These are phyloP conservation scores for Scedosporium boydii DNA, from an alignment of 2,329 filamentous ascomycete species.

Conservation along the genomic window DNA sequence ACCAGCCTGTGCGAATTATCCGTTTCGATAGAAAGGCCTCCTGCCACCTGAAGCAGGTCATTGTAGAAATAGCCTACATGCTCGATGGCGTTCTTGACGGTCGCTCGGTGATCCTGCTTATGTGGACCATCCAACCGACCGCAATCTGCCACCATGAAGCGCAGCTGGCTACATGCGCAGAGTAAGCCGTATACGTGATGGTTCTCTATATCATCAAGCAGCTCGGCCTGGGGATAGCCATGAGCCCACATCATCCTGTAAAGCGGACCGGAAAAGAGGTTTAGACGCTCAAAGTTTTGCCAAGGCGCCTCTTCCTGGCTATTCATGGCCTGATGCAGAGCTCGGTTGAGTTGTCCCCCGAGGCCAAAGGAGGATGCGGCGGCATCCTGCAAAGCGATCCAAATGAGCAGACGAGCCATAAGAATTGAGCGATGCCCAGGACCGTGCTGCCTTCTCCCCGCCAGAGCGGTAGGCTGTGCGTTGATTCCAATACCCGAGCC, in stretches of 20 bases:
- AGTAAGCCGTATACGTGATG: too few relatives aligned
- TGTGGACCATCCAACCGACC: too few relatives aligned
- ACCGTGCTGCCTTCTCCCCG: too few relatives aligned
- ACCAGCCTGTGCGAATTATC: slow-evolving; percentile 20
- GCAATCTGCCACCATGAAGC: too few relatives aligned
- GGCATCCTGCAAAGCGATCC: slow-evolving; percentile 21
- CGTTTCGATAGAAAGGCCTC: slow-evolving; percentile 14
- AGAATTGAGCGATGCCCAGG: slow-evolving; percentile 17
- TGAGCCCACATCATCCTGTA: slow-evolving; percentile 13
- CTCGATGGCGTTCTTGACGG: too few relatives aligned
- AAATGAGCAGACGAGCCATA: slow-evolving; percentile 22
- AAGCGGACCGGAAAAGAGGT: slow-evolving; percentile 14
- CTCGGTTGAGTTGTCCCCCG: slow-evolving; percentile 21
- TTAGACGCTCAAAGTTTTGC: slow-evolving; percentile 17
- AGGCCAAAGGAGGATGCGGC: slow-evolving; percentile 20
- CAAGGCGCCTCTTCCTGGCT: slow-evolving; percentile 9
- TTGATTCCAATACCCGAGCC: too few relatives aligned
- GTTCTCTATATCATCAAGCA: too few relatives aligned
- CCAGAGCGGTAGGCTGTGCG: too few relatives aligned
- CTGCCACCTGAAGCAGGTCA: slow-evolving; percentile 18
- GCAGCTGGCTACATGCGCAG: too few relatives aligned
- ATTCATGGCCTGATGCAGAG: slow-evolving; percentile 11
- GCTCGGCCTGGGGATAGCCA: too few relatives aligned
- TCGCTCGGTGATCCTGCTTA: too few relatives aligned
- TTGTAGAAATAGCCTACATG: slow-evolving; percentile 12